Base-by-base conservation (phyloP, 2,329 filamentous ascomycete species). In the Colletotrichum ledebouriae region DNA sequence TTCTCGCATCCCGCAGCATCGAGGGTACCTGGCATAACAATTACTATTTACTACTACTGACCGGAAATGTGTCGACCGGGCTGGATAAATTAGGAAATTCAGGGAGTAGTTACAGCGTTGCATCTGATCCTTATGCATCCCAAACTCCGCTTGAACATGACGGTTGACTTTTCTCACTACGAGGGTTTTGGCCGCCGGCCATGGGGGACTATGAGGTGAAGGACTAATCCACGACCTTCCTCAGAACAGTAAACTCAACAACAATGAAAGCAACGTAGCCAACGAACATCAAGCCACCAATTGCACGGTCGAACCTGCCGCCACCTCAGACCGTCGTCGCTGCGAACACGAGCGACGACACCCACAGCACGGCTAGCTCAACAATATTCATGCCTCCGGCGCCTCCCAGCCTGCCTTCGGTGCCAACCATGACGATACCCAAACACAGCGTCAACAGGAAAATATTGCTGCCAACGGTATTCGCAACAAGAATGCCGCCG, bases 381-480 rank as follows among this genome's bases (percentile, higher is more conserved):
- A 59, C 33, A 3, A 64, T n/a, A 15, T 37, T 59, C 6, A 73
- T 62, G 4, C 55, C 59, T 2, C 69, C 70, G 15, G 56, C 63
- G 3, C 59, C 29, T 2, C 71, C 62, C n/a, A 72, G 47, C 0
- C 62, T 44, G 1, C 70, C 70, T 0, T 58, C 53, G 3, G 59
- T 59, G n/a, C 61, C 63, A 5, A 71, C n/a, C 68, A 74, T 71
- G 29, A 79, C 66, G 13, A 83, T 75, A 1, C 83, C 85, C 15
- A 81, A 74, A 71, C 85, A 87, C 4, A 87, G 75, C 2, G 83
- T 82, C 15, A 87, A 75, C 37, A 87, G 75, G 72, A 87, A 88
- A 39, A 87, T 84, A 66, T 87, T 87, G 70, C 84, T 86, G 4
- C 84, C 85, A 0, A 81, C 84, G 3, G 84, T 85, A 50, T 83